Base-by-base conservation (phyloP, 2,329 filamentous ascomycete genomes). In the Cladosporium cucumerinum region DNA sequence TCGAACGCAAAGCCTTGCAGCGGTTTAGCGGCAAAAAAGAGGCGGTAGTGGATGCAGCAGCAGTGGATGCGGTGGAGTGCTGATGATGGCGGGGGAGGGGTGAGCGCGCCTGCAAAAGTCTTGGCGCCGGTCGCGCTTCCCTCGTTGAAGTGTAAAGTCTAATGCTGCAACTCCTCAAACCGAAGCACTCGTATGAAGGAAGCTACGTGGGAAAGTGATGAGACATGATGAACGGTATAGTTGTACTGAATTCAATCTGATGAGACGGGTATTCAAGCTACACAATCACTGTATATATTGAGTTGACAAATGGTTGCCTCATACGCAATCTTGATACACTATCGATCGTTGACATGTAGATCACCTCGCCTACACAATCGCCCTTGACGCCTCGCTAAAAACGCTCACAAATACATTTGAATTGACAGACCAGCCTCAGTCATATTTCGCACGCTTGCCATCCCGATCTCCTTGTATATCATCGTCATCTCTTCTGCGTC, bases 401-500 rank as follows among this genome's bases (percentile, higher is more conserved):
- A 65, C 48, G 28, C 57, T 52, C 58, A 51, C 30, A 36, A 61
- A 39, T 30, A 16, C 28, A 30, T 57, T 6, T 32, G 18, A 11
- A 32, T 5, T 32, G 51, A 16, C 10, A 21, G 10, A n/a, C 10
- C 46, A 5, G 49, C n/a, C 64, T 73, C 72, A 74, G 52, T 80
- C 78, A 57, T 80, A 74, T 59, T 77, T 76, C 25, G 74, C 72
- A 66, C 81, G 77, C 69, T 84, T 84, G 26, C 77, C 78, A 12
- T 81, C 78, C 34, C 79, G 74, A 65, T 76, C 72, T 2, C 34
- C 34, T 30, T 55, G 49, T 7, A 76, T 72, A 3, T 76, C 76
- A 28, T 78, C 78, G 52, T 74, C 73, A 5, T 76, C 73, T 54
- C 80, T 74, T 57, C 79, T 73, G 73, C 83, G 85, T 58, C 87